Percentiles rank a stretch among this genome's conserved stretches.
phyloP scores from a whole-genome alignment of 75 land plant species.

The Pinus albicaulis region DNA sequence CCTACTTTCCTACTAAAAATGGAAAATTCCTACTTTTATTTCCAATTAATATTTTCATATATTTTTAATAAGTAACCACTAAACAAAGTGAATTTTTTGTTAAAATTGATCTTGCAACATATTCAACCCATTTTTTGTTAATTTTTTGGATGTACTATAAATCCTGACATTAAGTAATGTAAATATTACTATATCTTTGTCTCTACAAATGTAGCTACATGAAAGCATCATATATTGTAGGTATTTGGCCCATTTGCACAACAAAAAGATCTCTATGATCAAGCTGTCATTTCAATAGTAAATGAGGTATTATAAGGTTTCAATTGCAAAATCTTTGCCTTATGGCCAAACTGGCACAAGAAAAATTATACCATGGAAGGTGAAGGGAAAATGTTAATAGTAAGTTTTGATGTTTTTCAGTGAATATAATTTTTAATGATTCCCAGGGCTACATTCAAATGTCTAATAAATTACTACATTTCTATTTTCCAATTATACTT shows the following conservation, averaged over 20 bases:
- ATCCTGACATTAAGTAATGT: not conserved
- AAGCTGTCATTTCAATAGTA: slow-evolving; percentile 77
- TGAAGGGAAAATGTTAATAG: slow-evolving; percentile 65
- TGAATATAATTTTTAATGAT: not conserved
- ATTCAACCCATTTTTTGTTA: not conserved
- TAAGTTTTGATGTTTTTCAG: slow-evolving; percentile 12
- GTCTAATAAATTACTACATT: not conserved
- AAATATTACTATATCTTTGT: not conserved
- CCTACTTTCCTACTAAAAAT: too few relatives aligned
- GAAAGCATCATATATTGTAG: slow-evolving; percentile 17
- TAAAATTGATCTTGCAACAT: not conserved
- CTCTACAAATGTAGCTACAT: not conserved
- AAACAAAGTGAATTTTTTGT: not conserved
- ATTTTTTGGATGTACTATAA: not conserved
- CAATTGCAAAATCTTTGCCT: slow-evolving; percentile 85
- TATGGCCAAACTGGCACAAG: slow-evolving; percentile 91
- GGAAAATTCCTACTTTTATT: not conserved
- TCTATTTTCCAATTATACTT: not conserved
- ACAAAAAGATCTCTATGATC: slow-evolving; percentile 75
- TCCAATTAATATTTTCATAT: not conserved
- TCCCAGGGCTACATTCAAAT: not conserved
- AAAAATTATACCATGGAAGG: slow-evolving; percentile 92
- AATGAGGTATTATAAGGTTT: slow-evolving; percentile 81
- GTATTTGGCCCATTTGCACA: slow-evolving; percentile 72
- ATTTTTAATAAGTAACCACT: not conserved